Evolutionary conservation across 495 filamentous ascomycete species (phyloP).

Genomic region (Sporormia fimetaria): DNA sequence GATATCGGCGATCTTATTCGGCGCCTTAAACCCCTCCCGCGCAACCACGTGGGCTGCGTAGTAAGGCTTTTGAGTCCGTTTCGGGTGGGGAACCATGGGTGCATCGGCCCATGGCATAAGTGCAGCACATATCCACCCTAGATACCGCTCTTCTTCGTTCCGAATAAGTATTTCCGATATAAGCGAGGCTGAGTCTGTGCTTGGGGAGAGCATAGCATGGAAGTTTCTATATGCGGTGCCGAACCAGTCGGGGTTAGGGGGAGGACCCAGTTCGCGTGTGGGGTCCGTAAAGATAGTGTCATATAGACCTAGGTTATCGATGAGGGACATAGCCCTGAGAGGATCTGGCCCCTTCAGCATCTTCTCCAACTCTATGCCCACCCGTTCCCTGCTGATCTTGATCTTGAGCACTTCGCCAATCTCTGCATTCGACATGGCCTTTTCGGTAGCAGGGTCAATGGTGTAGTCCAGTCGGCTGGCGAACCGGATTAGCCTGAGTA

Average conservation of each 20-base stretch:
- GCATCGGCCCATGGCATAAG: conserved; percentile 64
- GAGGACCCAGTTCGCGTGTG: conserved; percentile 23
- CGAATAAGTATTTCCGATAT: conserved; percentile 47
- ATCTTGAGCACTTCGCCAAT: conserved; percentile 66
- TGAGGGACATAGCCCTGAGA: conserved; percentile 51
- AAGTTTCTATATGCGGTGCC: conserved; percentile 41
- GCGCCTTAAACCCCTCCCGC: conserved; percentile 66
- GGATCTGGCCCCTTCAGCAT: conserved; percentile 77
- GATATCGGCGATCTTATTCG: conserved; percentile 57
- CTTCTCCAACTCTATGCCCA: conserved; percentile 76
- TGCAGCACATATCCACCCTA: conserved; percentile 65
- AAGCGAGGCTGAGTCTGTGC: conserved; percentile 30
- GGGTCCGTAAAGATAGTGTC: conserved; percentile 69
- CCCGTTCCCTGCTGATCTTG: conserved; percentile 86
- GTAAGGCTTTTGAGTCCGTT: conserved; percentile 39
- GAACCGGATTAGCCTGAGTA: conserved; percentile 84
- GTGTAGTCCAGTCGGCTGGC: conserved; percentile 69
- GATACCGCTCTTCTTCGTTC: conserved; percentile 48
- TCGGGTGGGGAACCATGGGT: conserved; percentile 34
- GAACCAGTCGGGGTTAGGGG: conserved; percentile 35
- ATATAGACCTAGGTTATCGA: conserved; percentile 66
- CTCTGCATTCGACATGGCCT: conserved; percentile 59
- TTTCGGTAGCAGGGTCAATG: conserved; percentile 56
- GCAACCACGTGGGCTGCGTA: conserved; percentile 43
- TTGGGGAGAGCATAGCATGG: conserved; percentile 4